Evolutionary conservation across 176 grass and related monocot species (phyloP).

Genomic region (Oryza rufipogon): DNA sequence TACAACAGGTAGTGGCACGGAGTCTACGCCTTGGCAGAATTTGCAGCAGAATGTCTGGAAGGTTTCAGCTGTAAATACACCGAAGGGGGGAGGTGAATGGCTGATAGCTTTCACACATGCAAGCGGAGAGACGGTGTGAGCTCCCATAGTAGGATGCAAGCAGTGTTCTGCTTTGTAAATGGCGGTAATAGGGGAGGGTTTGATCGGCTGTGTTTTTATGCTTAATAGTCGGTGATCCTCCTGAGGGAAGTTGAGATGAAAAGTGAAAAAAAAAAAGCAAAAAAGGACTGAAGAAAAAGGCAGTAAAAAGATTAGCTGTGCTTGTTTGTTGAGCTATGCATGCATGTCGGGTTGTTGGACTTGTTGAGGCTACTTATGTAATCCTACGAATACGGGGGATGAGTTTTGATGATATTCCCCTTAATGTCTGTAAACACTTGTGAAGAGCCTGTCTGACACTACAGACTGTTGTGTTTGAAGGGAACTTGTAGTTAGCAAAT

Average conservation of each 20-base stretch:
- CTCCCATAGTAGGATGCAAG: not conserved
- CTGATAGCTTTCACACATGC: slow-evolving; percentile 4
- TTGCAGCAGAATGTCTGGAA: not conserved
- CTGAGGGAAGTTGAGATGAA: not conserved
- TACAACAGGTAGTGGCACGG: slow-evolving; percentile 34
- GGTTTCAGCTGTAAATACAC: slow-evolving; percentile 10
- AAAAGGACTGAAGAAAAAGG: not conserved
- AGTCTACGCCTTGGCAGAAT: not conserved
- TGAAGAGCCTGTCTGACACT: not conserved
- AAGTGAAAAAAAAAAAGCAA: not conserved
- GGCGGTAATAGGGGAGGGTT: not conserved
- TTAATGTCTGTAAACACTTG: not conserved
- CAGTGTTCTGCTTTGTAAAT: slow-evolving; percentile 24
- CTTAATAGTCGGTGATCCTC: slow-evolving; percentile 15
- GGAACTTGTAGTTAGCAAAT: not conserved
- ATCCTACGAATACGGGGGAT: not conserved
- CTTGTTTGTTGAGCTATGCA: not conserved
- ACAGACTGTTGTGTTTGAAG: not conserved
- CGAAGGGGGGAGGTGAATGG: not conserved
- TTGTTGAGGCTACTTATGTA: not conserved
- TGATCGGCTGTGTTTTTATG: slow-evolving; percentile 30
- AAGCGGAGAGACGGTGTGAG: slow-evolving; percentile 4
- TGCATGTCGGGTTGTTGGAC: not conserved
- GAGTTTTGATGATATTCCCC: not conserved
- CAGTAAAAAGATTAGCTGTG: not conserved